Evolutionary conservation across 2,329 filamentous ascomycete species (phyloP), one percentile per base, ranked within the genome.

Genomic region (Anthostomella pinea): DNA sequence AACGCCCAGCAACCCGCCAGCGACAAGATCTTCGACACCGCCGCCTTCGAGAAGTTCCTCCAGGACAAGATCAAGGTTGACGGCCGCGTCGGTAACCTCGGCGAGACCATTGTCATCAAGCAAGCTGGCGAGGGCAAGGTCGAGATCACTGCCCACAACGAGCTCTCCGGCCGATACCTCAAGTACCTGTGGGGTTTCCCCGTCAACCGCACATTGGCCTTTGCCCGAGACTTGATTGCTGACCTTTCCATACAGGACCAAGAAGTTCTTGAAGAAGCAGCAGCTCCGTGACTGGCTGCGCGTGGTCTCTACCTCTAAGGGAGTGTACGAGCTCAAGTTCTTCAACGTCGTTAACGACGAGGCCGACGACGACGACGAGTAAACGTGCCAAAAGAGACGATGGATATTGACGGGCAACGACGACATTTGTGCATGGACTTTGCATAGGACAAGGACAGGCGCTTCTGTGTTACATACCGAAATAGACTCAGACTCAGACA

Each of bases 251-350:
- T 45, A 31, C 56, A 95, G 88, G 69, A 98, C 93, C 71, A 98
- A 98, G 88, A 98, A 98, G 83, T 98, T 95, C 85, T 85, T 98
- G 73, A 98, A 98, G 89, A 98, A 98, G 87, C 88, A 96, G 81
- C 91, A 97, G 83, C 87, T 98, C 69, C 88, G 93, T 77, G 93
- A 98, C 81, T 98, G 93, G 93, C 87, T 98, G 66, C 90, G 93
- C 64, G 91, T 98, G 61, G 93, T 98, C 65, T 94, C 89, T 59
- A 97, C 91, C 68, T 89, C 86, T 70, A 91, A 91, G 78, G 91
- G 93, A 67, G 90, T 96, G 55, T 98, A 98, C 79, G 90, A 96
- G 81, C 85, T 98, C 73, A 90, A 95, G 79, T 98, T 98, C 90
- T 98, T 95, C 89, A 98, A 98, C 81, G 90, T 98, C 66, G 91